A percentile compares a stretch with the other conserved stretches of the same genome.
Conservation (phyloP, 768 basidiomycete species). For the Kwoniella bestiolae region DNA sequence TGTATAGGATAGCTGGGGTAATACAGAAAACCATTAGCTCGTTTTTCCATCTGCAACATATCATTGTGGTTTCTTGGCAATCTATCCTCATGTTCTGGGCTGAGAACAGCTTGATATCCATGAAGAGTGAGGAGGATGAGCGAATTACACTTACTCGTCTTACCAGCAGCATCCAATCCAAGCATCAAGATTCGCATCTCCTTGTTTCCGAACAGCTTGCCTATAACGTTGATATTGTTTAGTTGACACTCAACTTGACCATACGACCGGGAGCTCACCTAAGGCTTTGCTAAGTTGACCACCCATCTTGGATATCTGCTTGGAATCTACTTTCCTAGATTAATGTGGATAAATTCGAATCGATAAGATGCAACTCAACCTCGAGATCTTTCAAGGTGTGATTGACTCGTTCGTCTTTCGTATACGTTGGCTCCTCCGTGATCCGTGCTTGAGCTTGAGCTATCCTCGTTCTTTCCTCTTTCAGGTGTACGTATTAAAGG, state of each 20-base stretch:
- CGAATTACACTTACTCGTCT: slow-evolving; percentile 79
- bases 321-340: not conserved
- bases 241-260: too few relatives aligned
- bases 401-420: not conserved
- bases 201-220: slow-evolving; percentile 95
- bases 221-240: slow-evolving; percentile 61
- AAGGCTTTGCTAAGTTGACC: slow-evolving; percentile 55
- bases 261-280: too few relatives aligned
- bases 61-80: too few relatives aligned
- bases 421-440: not conserved
- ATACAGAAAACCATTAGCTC: not conserved
- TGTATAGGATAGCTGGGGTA: slow-evolving; percentile 88
- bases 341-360: too few relatives aligned
- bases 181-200: slow-evolving; percentile 98
- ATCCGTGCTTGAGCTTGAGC: not conserved
- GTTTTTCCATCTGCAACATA: too few relatives aligned
- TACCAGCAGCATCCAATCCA: slow-evolving; percentile 95
- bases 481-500: not conserved
- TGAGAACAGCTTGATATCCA: too few relatives aligned
- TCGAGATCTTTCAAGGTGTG: too few relatives aligned
- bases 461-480: too few relatives aligned
- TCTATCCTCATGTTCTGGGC: too few relatives aligned
- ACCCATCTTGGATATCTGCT: slow-evolving; percentile 42
- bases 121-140: not conserved
- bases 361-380: too few relatives aligned